Percentiles rank a stretch among this genome's conserved stretches.
Conservation (phyloP, 208 protist species). For the Acanthamoeba comandoni region DNA sequence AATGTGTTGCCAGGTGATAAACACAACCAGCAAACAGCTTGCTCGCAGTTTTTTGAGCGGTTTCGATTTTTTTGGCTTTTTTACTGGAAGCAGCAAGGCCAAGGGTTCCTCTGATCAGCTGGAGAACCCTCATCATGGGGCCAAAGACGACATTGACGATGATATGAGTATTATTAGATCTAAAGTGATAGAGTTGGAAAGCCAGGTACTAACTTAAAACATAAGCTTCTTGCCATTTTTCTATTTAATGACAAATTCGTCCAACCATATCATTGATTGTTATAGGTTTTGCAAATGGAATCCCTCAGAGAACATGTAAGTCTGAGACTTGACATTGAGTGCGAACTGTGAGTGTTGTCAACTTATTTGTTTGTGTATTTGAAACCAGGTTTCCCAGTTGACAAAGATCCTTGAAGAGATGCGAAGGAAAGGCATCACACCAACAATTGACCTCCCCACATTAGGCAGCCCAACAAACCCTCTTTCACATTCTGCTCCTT, state of each 20-base stretch:
- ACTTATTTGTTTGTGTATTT: neutral
- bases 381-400: conserved; percentile 21
- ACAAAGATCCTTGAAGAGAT: conserved; percentile 33
- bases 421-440: neutral
- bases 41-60: conserved; percentile 14
- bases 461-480: neutral
- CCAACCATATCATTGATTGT: neutral
- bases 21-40: neutral
- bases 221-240: neutral
- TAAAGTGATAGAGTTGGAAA: conserved; percentile 18
- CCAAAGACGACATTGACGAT: neutral
- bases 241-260: neutral
- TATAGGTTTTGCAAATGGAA: conserved; percentile 20
- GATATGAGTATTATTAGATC: conserved; percentile 34
- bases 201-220: conserved; percentile 1
- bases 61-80: conserved; percentile 34
- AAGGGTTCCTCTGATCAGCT: neutral
- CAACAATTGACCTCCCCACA: neutral
- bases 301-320: conserved; percentile 23
- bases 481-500: too few relatives aligned
- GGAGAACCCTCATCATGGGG: too few relatives aligned
- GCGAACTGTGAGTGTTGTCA: neutral
- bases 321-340: neutral
- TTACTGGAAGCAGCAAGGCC: neutral
- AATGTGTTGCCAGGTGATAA: too few relatives aligned